phyloP scores from a whole-genome alignment of 257 asterid genomes.

The Primulina huaijiensis region DNA sequence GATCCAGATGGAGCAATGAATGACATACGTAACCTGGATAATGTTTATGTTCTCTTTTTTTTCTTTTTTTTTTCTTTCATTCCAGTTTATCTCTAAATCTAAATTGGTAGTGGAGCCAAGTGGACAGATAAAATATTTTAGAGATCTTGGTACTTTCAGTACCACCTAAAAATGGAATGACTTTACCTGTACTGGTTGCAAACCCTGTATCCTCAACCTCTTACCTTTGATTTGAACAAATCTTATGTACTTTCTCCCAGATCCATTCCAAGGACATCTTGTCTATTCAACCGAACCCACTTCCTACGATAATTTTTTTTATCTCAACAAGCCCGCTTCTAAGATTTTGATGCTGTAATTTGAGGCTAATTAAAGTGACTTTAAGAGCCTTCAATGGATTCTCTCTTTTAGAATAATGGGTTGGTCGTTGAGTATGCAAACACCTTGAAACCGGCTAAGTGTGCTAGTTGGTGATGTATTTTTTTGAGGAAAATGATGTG shows the following conservation, averaged over 20 bases:
- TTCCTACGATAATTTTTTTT: constrained; percentile 9
- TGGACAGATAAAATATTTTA: background rate
- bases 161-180: background rate
- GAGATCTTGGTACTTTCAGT: background rate
- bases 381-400: background rate
- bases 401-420: constrained; percentile 2
- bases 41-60: constrained; percentile 44
- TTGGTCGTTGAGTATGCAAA: constrained; percentile 1
- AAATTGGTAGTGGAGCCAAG: background rate
- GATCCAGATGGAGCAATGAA: constrained; percentile 97
- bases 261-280: constrained; percentile 8
- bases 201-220: background rate
- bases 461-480: constrained; percentile 18
- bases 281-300: background rate
- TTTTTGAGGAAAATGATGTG: constrained; percentile 6
- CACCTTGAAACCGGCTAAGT: constrained; percentile 7
- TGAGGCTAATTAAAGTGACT: background rate
- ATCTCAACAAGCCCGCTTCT: background rate
- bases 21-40: constrained; percentile 72
- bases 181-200: background rate
- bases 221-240: constrained; percentile 11
- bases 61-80: constrained; percentile 10
- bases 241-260: constrained; percentile 12
- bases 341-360: constrained; percentile 10
- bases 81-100: constrained; percentile 12